A percentile compares a stretch with the other conserved stretches of the same genome.
Conservation (phyloP, 768 basidiomycete species). For the Pulveroboletus sp. region DNA sequence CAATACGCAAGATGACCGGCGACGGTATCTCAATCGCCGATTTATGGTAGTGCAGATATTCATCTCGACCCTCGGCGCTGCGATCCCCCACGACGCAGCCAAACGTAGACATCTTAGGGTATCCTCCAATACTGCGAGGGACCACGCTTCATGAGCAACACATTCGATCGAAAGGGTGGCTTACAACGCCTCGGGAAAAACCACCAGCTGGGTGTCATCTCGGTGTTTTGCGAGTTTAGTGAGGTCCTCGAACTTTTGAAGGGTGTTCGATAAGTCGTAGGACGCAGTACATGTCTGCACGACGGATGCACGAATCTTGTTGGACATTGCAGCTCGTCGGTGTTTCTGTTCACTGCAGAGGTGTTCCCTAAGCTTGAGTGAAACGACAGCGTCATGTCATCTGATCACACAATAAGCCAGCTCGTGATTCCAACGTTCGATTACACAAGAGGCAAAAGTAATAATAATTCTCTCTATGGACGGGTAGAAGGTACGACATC, state of each 20-base stretch:
- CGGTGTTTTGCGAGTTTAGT: slow-evolving; percentile 42
- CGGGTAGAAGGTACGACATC: slow-evolving; percentile 3
- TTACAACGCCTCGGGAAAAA: slow-evolving; percentile 59
- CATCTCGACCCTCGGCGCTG: slow-evolving; percentile 47
- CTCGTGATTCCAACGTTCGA: background rate
- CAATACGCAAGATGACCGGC: slow-evolving; percentile 42
- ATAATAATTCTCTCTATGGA: slow-evolving; percentile 9
- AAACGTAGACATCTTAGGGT: slow-evolving; percentile 51
- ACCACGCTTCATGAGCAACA: background rate
- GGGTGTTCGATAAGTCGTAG: slow-evolving; percentile 42
- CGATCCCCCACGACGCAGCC: slow-evolving; percentile 46
- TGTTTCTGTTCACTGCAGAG: background rate
- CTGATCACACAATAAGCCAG: slow-evolving; percentile 1
- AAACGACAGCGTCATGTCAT: background rate
- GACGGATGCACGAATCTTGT: slow-evolving; percentile 45
- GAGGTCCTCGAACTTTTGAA: slow-evolving; percentile 45
- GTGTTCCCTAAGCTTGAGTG: background rate
- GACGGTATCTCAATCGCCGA: slow-evolving; percentile 58
- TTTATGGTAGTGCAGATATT: slow-evolving; percentile 49
- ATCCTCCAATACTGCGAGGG: slow-evolving; percentile 46
- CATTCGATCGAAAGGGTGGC: slow-evolving; percentile 11
- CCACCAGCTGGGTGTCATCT: slow-evolving; percentile 44
- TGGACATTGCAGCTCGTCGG: slow-evolving; percentile 18
- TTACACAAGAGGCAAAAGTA: slow-evolving; percentile 2
- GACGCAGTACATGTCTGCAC: slow-evolving; percentile 47